Conservation (phyloP, 2,329 filamentous ascomycete genomes). For the Xylaria sp. region DNA sequence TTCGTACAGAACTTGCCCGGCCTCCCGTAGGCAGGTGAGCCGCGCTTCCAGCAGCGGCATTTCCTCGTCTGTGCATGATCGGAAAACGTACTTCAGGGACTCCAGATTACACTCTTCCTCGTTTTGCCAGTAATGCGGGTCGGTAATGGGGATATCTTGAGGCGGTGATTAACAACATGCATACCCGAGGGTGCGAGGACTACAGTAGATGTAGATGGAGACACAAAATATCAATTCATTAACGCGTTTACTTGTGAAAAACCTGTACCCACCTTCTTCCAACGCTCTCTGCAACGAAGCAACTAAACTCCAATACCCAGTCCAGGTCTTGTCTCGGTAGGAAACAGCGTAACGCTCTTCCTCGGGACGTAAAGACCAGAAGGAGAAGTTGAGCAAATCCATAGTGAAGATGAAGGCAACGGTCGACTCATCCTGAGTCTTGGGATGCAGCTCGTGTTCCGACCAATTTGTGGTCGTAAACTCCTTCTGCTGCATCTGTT, state of each 20-base stretch:
- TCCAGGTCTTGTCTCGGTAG: slow-evolving; percentile 82
- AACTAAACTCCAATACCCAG: slow-evolving; percentile 93
- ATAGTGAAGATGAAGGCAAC: slow-evolving; percentile 96
- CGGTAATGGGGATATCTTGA: slow-evolving; percentile 83
- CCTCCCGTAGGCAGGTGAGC: slow-evolving; percentile 78
- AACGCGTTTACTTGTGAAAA: background rate
- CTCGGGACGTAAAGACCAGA: slow-evolving; percentile 79
- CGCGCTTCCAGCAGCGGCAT: slow-evolving; percentile 84
- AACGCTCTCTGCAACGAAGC: slow-evolving; percentile 84
- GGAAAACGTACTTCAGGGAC: slow-evolving; percentile 75
- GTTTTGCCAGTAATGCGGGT: slow-evolving; percentile 82
- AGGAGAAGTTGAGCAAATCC: slow-evolving; percentile 96
- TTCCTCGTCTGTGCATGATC: slow-evolving; percentile 81
- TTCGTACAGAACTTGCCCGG: slow-evolving; percentile 77
- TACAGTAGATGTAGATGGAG: background rate
- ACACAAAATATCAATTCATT: background rate
- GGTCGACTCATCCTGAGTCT: slow-evolving; percentile 75
- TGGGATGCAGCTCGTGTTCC: slow-evolving; percentile 86
- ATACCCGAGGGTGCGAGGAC: slow-evolving; percentile 7
- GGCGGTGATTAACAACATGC: slow-evolving; percentile 27
- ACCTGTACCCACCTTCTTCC: slow-evolving; percentile 69
- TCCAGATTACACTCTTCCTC: slow-evolving; percentile 76
- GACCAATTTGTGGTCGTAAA: slow-evolving; percentile 89
- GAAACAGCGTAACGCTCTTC: slow-evolving; percentile 79
- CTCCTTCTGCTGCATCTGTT: slow-evolving; percentile 78